Evolutionary conservation across 306 rosid genomes (phyloP), one percentile per base, ranked within the genome.

Genomic region (Castanopsis chinensis): DNA sequence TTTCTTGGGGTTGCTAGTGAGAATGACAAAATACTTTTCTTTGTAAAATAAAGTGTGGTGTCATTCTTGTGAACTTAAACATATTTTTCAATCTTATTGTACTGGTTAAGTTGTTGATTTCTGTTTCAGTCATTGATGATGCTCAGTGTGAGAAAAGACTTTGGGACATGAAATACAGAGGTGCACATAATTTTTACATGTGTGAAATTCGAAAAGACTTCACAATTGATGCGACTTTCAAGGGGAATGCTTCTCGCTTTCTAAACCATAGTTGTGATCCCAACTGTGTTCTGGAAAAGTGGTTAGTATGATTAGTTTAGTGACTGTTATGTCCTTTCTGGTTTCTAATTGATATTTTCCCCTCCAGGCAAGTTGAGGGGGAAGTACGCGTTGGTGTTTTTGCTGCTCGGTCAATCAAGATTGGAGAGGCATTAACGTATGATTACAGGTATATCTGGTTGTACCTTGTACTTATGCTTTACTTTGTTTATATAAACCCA

Each of bases 211-310:
- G 97, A 67, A 94, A 92, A 82, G 93, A 94, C 87, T 92, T 94
- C 85, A 92, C 97, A 56, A 94, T 94, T 54, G 99, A 92, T 82
- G 99, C 99, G 65, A 94, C 97, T 76, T 94, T 89, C 84, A 94
- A 94, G 86, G 97, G 97, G 71, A 94, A 94, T 82, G 74, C 82
- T 19, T 86, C 99, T 55, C 93, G 97, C 61, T 94, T 94, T 83
- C 78, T 94, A 78, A 94, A 94, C 84, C 99, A 94, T 81, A 74
- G 99, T 83, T 94, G 99, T 53, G 89, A 92, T 77, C 99, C 99
- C 82, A 94, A 94, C 78, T 94, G 97, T 80, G 78, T 88, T 81
- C 88, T 91, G 82, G 97, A 92, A 72, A 94, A 94, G 82, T 94
- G 99, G 99, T 94, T 77, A 87, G 93, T 94, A 64, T 81, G 72